Evolutionary conservation across 2,329 filamentous ascomycete genomes (phyloP).

Genomic region (Aspergillus phoenicis): DNA sequence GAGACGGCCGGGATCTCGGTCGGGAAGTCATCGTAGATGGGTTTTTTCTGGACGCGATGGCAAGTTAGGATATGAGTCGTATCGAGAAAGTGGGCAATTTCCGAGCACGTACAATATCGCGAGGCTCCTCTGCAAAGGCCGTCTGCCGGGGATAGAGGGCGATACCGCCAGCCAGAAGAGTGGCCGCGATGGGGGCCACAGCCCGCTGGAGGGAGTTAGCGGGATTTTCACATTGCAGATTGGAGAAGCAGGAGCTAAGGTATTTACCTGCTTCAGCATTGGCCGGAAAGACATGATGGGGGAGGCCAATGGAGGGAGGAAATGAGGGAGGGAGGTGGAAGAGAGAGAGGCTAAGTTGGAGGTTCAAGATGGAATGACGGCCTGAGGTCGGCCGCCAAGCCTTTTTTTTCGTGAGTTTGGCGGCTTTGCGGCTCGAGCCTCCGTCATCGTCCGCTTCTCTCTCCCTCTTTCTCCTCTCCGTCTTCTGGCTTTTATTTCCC

Average conservation of each 20-base stretch:
- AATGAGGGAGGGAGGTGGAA: conserved; percentile 26
- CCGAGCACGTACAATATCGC: conserved; percentile 33
- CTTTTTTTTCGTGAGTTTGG: conserved; percentile 31
- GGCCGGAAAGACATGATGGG: conserved; percentile 44
- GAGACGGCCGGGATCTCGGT: conserved; percentile 33
- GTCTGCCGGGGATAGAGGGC: conserved; percentile 44
- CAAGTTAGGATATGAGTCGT: not conserved
- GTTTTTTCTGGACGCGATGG: conserved; percentile 38
- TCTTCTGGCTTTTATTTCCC: too few relatives aligned
- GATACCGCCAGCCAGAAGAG: conserved; percentile 44
- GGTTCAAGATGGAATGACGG: conserved; percentile 4
- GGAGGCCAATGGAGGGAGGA: conserved; percentile 30
- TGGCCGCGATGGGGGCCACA: conserved; percentile 44
- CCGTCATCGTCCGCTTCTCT: conserved; percentile 31
- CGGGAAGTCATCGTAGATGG: conserved; percentile 48
- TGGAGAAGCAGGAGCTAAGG: not conserved
- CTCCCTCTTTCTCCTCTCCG: not conserved
- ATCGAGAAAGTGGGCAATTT: not conserved
- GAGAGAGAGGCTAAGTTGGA: conserved; percentile 22
- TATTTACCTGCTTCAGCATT: conserved; percentile 44
- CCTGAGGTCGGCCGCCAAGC: conserved; percentile 24
- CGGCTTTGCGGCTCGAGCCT: conserved; percentile 18
- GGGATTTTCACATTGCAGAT: conserved; percentile 15
- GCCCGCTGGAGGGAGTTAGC: conserved; percentile 39
- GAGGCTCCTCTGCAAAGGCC: conserved; percentile 47